Evolutionary conservation across 192 early-diverging fungal genomes (phyloP), one percentile per base, ranked within the genome.

Genomic region (Spizellomyces sp.): DNA sequence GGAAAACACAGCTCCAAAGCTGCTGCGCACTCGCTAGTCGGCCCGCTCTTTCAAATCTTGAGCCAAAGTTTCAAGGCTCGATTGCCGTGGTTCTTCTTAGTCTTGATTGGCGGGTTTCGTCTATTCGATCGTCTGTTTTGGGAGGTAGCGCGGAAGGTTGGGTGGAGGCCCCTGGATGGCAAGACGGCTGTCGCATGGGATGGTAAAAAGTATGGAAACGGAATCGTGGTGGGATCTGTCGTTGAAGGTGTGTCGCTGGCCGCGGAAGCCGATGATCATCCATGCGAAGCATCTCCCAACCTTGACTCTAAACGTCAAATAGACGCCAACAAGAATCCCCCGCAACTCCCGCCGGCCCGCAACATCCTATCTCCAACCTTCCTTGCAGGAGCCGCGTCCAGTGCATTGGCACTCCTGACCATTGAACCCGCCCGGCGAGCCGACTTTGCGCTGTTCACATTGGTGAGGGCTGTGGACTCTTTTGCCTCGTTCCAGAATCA

Each of bases 401-500:
- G 48, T 52, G 43, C 67, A 17, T 48, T 68, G n/a, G 64, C 73
- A 15, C 59, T 74, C 8, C 45, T 68, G 58, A 45, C 59, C 62
- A 27, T 75, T 21, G 14, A 27, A 5, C 60, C 60, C 10, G 21
- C 66, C 41, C 52, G 43, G 43, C 59, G 74, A 5, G 47, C 55
- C 52, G 86, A 87, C 52, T 78, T 86, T 45, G 85, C 88, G 9
- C 63, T 89, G 4, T 86, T 89, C 73, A 82, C 85, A 0, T 60
- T 85, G 7, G 84, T 87, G 9, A 77, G 88, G 5, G 61, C 67
- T 15, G 7, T 70, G 8, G 74, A 75, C 48, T 69, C 14, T 82
- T 75, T 21, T 55, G 79, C 83, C 10, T 75, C 78, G 61, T 84
- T 79, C 8, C 83, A 87, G 57, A 62, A 71, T 0, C 69, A 76